phyloP scores from a whole-genome alignment of 129 eudicot genomes.

The Lonicera japonica region DNA sequence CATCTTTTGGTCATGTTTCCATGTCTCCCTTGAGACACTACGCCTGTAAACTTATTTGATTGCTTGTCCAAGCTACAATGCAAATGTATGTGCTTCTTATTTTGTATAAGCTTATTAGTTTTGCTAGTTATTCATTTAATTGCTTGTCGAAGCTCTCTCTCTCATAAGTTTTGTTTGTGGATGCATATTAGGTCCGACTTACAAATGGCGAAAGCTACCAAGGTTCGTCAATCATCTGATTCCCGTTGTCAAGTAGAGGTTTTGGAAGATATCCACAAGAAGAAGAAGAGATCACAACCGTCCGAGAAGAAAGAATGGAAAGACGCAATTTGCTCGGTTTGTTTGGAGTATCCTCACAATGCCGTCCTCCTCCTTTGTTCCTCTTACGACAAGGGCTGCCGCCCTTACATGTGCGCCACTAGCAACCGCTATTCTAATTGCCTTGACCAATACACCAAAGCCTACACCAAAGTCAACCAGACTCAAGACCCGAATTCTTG shows the following conservation, averaged over 20 bases:
- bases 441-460: slow-evolving; percentile 53
- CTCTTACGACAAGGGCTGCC: slow-evolving; percentile 42
- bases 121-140: no score
- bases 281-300: slow-evolving; percentile 26
- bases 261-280: slow-evolving; percentile 23
- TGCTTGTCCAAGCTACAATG: no score
- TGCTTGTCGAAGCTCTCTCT: no score
- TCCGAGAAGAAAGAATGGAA: slow-evolving; percentile 46
- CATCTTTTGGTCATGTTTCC: no score
- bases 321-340: slow-evolving; percentile 44
- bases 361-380: slow-evolving; percentile 51
- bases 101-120: no score
- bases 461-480: slow-evolving; percentile 36
- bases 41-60: no score
- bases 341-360: slow-evolving; percentile 53
- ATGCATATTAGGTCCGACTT: slow-evolving; percentile 25
- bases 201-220: slow-evolving; percentile 51
- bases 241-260: slow-evolving; percentile 31
- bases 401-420: slow-evolving; percentile 56
- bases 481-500: neutral
- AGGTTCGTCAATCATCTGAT: slow-evolving; percentile 24
- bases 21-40: no score
- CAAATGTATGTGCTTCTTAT: no score
- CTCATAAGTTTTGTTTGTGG: no score
- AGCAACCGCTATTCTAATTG: slow-evolving; percentile 46